Conservation (phyloP, 306 rosid genomes). For the Sicyos edulis region DNA sequence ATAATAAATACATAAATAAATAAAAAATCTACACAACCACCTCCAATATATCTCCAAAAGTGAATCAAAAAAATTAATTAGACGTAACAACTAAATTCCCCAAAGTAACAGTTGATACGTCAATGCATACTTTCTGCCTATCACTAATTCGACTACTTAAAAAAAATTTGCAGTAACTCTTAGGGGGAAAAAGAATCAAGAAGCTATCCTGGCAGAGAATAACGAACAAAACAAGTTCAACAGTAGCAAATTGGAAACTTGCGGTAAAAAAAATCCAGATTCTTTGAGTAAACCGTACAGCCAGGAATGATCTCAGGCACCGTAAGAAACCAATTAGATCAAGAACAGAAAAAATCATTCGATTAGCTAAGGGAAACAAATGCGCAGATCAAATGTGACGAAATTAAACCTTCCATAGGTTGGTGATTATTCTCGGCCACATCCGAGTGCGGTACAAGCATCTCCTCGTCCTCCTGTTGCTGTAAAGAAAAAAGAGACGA, state of each 20-base stretch:
- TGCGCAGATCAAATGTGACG: constrained; percentile 31
- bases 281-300: constrained; percentile 12
- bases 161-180: not conserved
- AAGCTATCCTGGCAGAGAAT: not conserved
- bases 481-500: constrained; percentile 24
- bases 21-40: not conserved
- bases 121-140: not conserved
- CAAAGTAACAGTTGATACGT: not conserved
- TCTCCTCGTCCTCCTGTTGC: constrained; percentile 94
- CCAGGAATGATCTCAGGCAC: constrained; percentile 13
- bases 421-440: constrained; percentile 73
- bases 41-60: not conserved
- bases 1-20: not conserved
- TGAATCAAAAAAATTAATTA: constrained; percentile 4
- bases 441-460: constrained; percentile 77
- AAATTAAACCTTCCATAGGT: constrained; percentile 64
- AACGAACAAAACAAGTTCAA: not conserved
- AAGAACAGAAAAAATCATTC: not conserved
- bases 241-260: constrained; percentile 10
- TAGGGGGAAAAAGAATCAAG: not conserved
- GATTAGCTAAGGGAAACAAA: not conserved
- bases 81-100: constrained; percentile 1
- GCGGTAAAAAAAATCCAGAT: not conserved
- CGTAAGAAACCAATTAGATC: constrained; percentile 18
- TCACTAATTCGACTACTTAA: not conserved